These are phyloP conservation scores for Nigrograna mackinnonii DNA, from an alignment of 2,329 filamentous ascomycete genomes.

Conservation along the genomic window DNA sequence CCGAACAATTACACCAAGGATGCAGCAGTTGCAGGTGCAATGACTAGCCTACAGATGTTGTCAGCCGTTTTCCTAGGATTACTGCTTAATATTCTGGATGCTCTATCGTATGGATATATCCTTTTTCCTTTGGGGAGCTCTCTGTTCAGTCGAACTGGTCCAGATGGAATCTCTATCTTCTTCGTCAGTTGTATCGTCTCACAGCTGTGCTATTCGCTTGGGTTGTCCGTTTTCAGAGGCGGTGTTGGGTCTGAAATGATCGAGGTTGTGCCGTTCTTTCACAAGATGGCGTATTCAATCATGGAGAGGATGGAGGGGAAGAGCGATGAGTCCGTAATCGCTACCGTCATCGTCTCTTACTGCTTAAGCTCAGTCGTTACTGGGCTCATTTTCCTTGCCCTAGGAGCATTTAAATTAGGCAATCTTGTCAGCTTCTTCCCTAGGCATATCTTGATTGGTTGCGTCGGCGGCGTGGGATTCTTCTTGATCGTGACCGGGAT, in stretches of 20 bases:
- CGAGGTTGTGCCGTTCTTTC: conserved; percentile 97
- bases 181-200: conserved; percentile 97
- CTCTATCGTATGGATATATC: conserved; percentile 87
- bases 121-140: conserved; percentile 88
- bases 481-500: conserved; percentile 91
- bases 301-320: conserved; percentile 76
- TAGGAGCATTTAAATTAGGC: conserved; percentile 85
- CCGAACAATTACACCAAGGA: conserved; percentile 74
- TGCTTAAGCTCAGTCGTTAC: conserved; percentile 89
- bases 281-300: conserved; percentile 95
- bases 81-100: conserved; percentile 90
- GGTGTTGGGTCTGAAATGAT: conserved; percentile 97
- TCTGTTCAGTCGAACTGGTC: conserved; percentile 82
- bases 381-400: conserved; percentile 86
- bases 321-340: conserved; percentile 82
- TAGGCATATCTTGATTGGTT: conserved; percentile 92
- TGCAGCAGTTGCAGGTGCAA: conserved; percentile 64
- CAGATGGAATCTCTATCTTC: conserved; percentile 97
- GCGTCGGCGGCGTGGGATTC: conserved; percentile 95
- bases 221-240: conserved; percentile 85
- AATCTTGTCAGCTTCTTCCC: conserved; percentile 97
- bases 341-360: conserved; percentile 92
- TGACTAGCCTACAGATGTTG: conserved; percentile 71
- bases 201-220: conserved; percentile 83
- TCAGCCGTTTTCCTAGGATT: conserved; percentile 88